Percentiles rank a stretch among this genome's conserved stretches.
Evolutionary conservation across 257 asterid genomes (phyloP).

Genomic region (Haberlea rhodopensis): DNA sequence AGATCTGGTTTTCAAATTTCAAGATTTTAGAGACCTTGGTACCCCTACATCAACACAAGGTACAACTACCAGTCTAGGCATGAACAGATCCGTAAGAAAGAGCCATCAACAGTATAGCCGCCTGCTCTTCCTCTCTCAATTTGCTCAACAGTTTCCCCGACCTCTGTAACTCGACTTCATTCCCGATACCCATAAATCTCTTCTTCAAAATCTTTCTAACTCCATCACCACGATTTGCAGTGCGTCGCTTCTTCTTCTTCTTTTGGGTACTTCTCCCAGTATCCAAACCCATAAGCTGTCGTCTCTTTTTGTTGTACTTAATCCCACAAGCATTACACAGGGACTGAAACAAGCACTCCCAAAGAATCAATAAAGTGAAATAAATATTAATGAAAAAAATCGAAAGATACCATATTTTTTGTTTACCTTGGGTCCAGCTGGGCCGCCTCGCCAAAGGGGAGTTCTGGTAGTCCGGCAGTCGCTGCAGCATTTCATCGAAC

Average conservation of each 20-base stretch:
- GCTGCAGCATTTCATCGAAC: slow-evolving; percentile 54
- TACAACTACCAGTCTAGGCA: slow-evolving; percentile 38
- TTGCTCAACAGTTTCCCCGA: slow-evolving; percentile 52
- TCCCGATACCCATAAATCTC: slow-evolving; percentile 56
- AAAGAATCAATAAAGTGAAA: neutral
- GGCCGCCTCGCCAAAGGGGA: slow-evolving; percentile 97
- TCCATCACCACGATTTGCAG: slow-evolving; percentile 29
- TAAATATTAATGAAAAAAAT: neutral
- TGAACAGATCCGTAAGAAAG: slow-evolving; percentile 73
- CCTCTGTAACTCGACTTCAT: slow-evolving; percentile 45
- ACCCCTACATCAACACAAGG: slow-evolving; percentile 21
- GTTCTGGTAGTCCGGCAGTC: slow-evolving; percentile 77
- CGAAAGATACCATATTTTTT: neutral
- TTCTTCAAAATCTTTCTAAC: slow-evolving; percentile 43
- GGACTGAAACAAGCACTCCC: slow-evolving; percentile 45
- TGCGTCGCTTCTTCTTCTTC: slow-evolving; percentile 56
- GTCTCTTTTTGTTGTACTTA: slow-evolving; percentile 76
- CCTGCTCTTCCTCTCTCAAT: slow-evolving; percentile 79
- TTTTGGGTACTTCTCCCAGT: slow-evolving; percentile 31
- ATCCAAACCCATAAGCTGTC: slow-evolving; percentile 64
- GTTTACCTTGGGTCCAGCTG: slow-evolving; percentile 87
- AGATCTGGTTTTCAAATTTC: slow-evolving; percentile 13
- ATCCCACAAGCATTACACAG: slow-evolving; percentile 94
- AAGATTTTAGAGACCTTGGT: slow-evolving; percentile 13
- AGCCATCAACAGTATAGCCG: slow-evolving; percentile 84